Base-by-base conservation (phyloP, 2,329 filamentous ascomycete species). In the Fusarium sp. region DNA sequence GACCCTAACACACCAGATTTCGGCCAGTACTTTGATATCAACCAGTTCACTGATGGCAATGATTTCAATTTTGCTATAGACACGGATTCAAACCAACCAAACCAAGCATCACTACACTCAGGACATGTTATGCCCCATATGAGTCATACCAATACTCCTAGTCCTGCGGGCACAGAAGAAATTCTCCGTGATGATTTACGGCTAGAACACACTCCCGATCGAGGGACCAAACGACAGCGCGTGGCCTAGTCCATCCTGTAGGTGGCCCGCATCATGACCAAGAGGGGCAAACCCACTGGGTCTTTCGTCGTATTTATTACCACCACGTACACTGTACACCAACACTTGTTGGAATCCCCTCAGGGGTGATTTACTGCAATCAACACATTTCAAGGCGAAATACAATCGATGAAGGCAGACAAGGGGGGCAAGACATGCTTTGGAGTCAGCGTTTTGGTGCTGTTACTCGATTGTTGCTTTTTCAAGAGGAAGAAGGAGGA, bases 41-140 rank as follows among this genome's bases (percentile, higher is more conserved):
- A 82, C 4, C 78, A 80, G 50, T 85, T 84, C 62, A 79, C 68
- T 30, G 82, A 84, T 48, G 82, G 82, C 11, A 79, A 81, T 30
- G 85, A 87, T 66, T 86, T 88, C 59, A 84, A 85, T 72, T 87
- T 88, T 66, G 82, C 79, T 37, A 78, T 87, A 8, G 83, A 86
- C 57, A 72, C 78, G 5, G 78, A 78, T 49, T 67, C 73, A 56
- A 58, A 66, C 27, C 65, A 75, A 34, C 46, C 54, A 23, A 76
- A 66, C 20, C 76, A 79, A 23, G 77, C 82, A 56, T 81, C 81
- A 12, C 81, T 74, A 11, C 69, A 73, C 21, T 59, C 66, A 23
- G 68, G 66, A 20, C 68, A 68, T 28, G 37, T 46, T 3, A 69
- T 72, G 4, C 41, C 45, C 5, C 50, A 48, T 4, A 11, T 46